Evolutionary conservation across 208 protist genomes (phyloP).

Genomic region (Leishmania tarentolae): DNA sequence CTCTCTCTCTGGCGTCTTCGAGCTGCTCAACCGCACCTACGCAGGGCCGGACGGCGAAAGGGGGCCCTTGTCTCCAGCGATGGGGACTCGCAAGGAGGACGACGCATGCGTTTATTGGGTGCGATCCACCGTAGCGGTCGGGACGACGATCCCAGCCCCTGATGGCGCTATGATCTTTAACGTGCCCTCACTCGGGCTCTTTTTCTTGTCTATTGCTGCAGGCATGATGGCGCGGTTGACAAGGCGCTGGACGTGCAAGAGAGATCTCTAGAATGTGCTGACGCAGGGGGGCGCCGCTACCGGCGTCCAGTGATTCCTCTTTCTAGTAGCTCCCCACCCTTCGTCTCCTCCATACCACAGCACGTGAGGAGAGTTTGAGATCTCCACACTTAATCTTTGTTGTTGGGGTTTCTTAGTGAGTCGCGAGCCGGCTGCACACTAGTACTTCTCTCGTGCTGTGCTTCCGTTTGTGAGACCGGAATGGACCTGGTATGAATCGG

Average conservation of each 20-base stretch:
- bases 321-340: neutral
- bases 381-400: neutral
- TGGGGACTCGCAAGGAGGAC: neutral
- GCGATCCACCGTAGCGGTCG: slow-evolving; percentile 56
- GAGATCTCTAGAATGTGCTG: slow-evolving; percentile 7
- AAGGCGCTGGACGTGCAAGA: slow-evolving; percentile 21
- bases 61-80: neutral
- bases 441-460: neutral
- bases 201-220: slow-evolving; percentile 39
- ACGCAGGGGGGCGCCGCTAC: slow-evolving; percentile 1
- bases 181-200: slow-evolving; percentile 53
- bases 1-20: slow-evolving; percentile 27
- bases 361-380: neutral
- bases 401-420: neutral
- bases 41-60: neutral
- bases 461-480: neutral
- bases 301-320: neutral
- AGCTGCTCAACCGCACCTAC: slow-evolving; percentile 26
- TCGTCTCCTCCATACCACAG: neutral
- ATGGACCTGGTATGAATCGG: neutral
- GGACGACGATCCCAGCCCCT: slow-evolving; percentile 68
- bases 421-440: neutral
- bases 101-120: slow-evolving; percentile 36
- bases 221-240: slow-evolving; percentile 37
- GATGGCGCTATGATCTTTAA: slow-evolving; percentile 86